Base-by-base conservation (phyloP, 768 basidiomycete genomes). In the Chalciporus piperatus region DNA sequence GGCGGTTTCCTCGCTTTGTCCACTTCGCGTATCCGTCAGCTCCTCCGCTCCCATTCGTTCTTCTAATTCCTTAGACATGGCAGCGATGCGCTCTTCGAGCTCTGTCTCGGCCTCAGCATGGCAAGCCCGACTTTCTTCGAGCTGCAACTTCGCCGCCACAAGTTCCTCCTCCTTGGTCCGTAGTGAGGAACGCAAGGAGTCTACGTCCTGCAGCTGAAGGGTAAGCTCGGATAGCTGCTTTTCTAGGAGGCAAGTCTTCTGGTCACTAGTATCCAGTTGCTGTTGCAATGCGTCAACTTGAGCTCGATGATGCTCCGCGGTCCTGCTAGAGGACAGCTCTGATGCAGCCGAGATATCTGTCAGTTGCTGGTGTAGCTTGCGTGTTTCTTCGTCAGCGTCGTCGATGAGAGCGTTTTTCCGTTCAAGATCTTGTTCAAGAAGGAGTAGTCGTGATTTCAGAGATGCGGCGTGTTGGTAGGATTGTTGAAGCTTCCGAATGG, bases 171-270 rank as follows among this genome's bases (percentile, higher is more conserved):
- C 64, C 27, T 62, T 68, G 27, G 71, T 64, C 9, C 65, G 59
- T n/a, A 80, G 65, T 35, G 63, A 75, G 16, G 60, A 57, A 45
- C 71, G 72, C 20, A 81, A 50, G 19, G 69, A 60, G 41, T 77
- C 74, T 47, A 67, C 62, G 32, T 70, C 61, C 46, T 63, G 44
- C n/a, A 55, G 37, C 37, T 32, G 33, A 33, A 45, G 47, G 7
- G 48, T 41, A 19, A 56, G 45, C 42, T 48, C 45, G 14, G 41
- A 41, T 14, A 42, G 38, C 35, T 54, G 41, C 23, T 35, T 20
- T 38, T 33, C 32, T 30, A 47, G 32, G 44, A 48, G 20, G 38
- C 37, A 9, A 38, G 37, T 41, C 12, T 41, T 33, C 23, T 42
- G 35, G 35, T 37, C 35, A 6, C n/a, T n/a, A 37, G 45, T 39